These are phyloP conservation scores for Aspergillus heteromorphus DNA, from an alignment of 495 filamentous ascomycete genomes.

Conservation along the genomic window DNA sequence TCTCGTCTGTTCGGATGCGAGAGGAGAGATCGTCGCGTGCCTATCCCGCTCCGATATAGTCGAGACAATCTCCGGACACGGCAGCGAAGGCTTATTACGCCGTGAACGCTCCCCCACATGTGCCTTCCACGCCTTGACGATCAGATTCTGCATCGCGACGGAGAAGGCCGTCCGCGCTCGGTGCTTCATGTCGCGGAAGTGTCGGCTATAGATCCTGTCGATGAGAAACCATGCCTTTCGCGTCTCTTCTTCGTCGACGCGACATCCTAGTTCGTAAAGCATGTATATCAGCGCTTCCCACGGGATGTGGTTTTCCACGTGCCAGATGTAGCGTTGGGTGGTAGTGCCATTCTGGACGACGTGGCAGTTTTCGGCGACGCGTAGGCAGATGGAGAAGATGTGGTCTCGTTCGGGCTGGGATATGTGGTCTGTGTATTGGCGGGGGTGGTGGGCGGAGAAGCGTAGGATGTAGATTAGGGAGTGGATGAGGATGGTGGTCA, in stretches of 20 bases:
- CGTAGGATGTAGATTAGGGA: constrained; percentile 30
- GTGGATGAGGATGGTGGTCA: constrained; percentile 42
- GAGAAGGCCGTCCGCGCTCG: constrained; percentile 24
- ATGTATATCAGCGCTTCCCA: constrained; percentile 41
- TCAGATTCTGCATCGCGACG: constrained; percentile 29
- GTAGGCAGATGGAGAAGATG: constrained; percentile 33
- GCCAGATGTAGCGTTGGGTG: constrained; percentile 29
- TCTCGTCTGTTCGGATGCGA: neutral
- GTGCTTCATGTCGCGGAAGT: constrained; percentile 18
- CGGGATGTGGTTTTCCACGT: constrained; percentile 35
- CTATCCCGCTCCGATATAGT: constrained; percentile 1
- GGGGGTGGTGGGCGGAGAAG: constrained; percentile 38
- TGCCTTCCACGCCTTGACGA: constrained; percentile 33
- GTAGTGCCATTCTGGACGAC: constrained; percentile 20
- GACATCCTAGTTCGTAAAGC: constrained; percentile 32
- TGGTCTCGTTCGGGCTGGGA: constrained; percentile 32
- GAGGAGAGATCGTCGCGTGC: neutral
- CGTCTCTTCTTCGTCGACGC: constrained; percentile 24
- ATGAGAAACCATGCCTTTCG: constrained; percentile 30
- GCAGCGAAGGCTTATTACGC: constrained; percentile 12
- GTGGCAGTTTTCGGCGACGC: constrained; percentile 32
- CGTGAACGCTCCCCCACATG: constrained; percentile 24
- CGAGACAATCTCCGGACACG: constrained; percentile 23
- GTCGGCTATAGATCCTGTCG: constrained; percentile 23
- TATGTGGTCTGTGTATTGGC: constrained; percentile 28